A percentile compares a stretch with the other conserved stretches of the same genome.
Evolutionary conservation across 2,329 filamentous ascomycete species (phyloP).

Genomic region (Exserohilum rostratum): DNA sequence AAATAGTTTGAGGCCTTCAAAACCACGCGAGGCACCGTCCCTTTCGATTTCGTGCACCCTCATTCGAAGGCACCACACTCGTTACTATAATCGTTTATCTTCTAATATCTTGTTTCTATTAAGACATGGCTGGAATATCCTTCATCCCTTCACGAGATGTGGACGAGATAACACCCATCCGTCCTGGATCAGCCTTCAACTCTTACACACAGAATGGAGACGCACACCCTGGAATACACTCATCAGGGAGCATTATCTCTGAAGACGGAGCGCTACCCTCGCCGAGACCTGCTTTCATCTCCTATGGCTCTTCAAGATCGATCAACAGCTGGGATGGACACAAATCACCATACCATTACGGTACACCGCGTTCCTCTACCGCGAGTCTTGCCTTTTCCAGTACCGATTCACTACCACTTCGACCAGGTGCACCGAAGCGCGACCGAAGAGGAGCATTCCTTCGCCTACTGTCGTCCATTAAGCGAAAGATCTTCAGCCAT

Average conservation of each 20-base stretch:
- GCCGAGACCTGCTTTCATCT: conserved; percentile 2
- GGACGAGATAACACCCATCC: background rate
- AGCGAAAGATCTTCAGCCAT: too few species aligned
- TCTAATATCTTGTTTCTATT: background rate
- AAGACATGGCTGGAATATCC: background rate
- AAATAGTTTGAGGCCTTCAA: background rate
- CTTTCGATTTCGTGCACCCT: background rate
- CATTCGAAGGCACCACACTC: background rate
- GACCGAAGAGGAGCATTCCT: too few species aligned
- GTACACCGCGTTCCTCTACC: background rate
- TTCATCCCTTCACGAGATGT: background rate
- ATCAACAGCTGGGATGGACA: conserved; percentile 1
- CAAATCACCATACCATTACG: background rate
- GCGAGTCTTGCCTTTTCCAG: background rate
- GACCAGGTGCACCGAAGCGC: too few species aligned
- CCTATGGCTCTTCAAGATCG: background rate
- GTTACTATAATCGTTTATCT: background rate
- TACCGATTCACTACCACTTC: conserved; percentile 6
- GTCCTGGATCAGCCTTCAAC: background rate
- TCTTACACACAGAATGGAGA: background rate
- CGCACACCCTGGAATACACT: background rate
- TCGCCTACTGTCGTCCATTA: too few species aligned
- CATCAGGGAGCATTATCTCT: background rate
- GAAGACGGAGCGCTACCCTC: background rate
- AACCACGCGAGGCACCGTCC: background rate